Evolutionary conservation across 176 grass and related monocot genomes (phyloP).

Genomic region (Calamus simplicifolius): DNA sequence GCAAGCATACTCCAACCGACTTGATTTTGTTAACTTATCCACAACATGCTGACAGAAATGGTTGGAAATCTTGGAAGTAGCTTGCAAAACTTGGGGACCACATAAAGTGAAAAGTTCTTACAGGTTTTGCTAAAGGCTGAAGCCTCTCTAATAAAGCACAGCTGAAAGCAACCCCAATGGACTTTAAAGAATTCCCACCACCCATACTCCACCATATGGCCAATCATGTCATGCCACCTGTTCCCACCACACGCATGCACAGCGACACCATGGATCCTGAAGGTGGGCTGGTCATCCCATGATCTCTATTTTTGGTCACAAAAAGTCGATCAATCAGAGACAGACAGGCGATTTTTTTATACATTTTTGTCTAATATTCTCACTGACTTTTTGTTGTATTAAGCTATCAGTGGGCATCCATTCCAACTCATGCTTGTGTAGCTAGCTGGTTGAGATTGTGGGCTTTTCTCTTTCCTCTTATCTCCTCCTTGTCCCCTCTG

Average conservation of each 20-base stretch:
- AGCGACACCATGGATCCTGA: neutral
- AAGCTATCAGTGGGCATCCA: neutral
- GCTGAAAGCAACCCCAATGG: constrained; percentile 12
- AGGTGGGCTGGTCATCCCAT: neutral
- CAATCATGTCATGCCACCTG: neutral
- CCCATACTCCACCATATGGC: too few relatives aligned
- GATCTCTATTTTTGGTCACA: neutral
- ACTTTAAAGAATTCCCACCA: too few relatives aligned
- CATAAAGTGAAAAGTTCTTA: neutral
- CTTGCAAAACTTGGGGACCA: too few relatives aligned
- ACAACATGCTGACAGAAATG: too few relatives aligned
- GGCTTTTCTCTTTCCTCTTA: neutral
- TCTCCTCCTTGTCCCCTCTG: neutral
- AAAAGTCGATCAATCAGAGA: neutral
- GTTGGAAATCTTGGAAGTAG: too few relatives aligned
- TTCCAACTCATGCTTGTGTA: constrained; percentile 12
- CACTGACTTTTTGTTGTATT: neutral
- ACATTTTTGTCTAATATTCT: neutral
- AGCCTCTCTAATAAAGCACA: neutral
- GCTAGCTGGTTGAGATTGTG: neutral
- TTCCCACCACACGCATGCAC: neutral
- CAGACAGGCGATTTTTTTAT: neutral
- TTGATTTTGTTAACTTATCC: too few relatives aligned
- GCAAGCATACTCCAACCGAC: too few relatives aligned
- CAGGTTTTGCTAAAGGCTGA: constrained; percentile 4